Conservation (phyloP, 257 asterid species). For the Galeopsis tetrahit region DNA sequence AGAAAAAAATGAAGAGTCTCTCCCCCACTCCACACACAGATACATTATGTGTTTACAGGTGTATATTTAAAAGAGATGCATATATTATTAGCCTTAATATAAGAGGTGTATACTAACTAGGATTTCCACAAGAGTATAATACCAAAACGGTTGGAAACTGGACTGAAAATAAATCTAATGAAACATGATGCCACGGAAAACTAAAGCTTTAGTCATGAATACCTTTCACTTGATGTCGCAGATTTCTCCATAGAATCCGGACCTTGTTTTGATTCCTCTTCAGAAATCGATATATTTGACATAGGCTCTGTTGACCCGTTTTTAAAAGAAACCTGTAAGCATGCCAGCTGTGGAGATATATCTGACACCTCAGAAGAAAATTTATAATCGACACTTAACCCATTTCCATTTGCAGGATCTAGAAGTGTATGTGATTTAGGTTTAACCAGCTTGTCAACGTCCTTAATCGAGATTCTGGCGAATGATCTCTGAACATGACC, state of each 20-base stretch:
- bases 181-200: constrained; percentile 15
- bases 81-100: neutral
- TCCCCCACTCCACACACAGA: neutral
- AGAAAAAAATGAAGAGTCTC: neutral
- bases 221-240: constrained; percentile 58
- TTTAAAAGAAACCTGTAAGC: constrained; percentile 68
- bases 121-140: constrained; percentile 26
- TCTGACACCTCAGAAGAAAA: constrained; percentile 78
- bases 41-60: neutral
- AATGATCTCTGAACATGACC: constrained; percentile 56
- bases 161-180: constrained; percentile 23
- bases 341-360: constrained; percentile 62
- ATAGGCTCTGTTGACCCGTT: constrained; percentile 71
- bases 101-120: constrained; percentile 4
- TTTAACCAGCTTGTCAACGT: constrained; percentile 68
- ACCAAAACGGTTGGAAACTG: neutral
- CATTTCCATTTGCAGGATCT: constrained; percentile 85
- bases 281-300: constrained; percentile 64
- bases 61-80: neutral
- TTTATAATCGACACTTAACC: constrained; percentile 70
- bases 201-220: constrained; percentile 29
- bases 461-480: constrained; percentile 89
- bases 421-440: constrained; percentile 69
- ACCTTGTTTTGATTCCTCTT: constrained; percentile 57
- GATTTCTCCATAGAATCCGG: constrained; percentile 63